Conservation (phyloP, 139 green algal species). For the Monoraphidium neglectum region DNA sequence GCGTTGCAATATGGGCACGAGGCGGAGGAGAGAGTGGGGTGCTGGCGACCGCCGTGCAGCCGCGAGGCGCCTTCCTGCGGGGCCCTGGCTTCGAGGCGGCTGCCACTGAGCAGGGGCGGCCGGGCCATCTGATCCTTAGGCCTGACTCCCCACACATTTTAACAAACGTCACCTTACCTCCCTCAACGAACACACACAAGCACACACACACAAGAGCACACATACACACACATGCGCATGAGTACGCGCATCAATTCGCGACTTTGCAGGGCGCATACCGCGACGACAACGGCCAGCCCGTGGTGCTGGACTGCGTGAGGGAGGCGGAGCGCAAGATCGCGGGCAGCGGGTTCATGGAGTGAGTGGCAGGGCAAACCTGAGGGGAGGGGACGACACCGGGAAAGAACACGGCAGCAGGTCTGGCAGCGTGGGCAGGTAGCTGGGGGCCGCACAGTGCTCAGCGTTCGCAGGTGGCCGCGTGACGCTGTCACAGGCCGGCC, state of each 20-base stretch:
- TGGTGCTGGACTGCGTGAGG: conserved; percentile 84
- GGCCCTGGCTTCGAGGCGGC: background rate
- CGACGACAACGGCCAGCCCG: conserved; percentile 81
- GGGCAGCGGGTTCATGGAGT: conserved; percentile 84
- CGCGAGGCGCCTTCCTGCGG: background rate
- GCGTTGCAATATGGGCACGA: background rate
- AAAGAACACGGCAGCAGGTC: no score
- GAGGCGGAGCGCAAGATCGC: conserved; percentile 78
- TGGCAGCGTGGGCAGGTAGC: no score
- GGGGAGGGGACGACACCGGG: no score
- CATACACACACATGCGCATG: background rate
- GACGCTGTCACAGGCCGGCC: no score
- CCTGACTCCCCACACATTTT: background rate
- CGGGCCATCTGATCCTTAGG: background rate
- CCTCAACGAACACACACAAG: background rate
- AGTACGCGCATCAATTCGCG: background rate
- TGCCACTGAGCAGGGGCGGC: background rate
- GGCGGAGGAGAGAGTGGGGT: background rate
- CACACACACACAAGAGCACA: no score
- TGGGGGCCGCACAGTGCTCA: no score
- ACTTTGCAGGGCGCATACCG: conserved; percentile 75
- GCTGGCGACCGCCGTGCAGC: no score
- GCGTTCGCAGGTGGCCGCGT: no score
- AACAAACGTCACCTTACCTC: background rate
- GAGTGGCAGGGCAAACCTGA: conserved; percentile 15